Conservation (phyloP, 805 yeast species). For the Wickerhamomyces pijperi region DNA sequence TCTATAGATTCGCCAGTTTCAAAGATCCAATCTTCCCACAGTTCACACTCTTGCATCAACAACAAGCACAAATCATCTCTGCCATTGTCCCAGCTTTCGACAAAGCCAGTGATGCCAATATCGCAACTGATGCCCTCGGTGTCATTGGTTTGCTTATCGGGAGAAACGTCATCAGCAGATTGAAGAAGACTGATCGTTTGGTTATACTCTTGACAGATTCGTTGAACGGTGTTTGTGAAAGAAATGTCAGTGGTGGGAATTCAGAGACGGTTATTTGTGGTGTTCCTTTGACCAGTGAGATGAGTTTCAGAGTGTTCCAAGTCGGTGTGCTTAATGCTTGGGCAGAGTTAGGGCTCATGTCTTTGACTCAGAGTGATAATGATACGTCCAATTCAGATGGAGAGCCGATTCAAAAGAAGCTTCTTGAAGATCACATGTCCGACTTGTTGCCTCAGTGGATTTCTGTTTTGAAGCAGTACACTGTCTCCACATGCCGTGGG, state of each 20-base stretch:
- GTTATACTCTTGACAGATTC: conserved; percentile 55
- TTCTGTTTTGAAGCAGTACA: conserved; percentile 59
- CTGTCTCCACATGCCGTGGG: conserved; percentile 43
- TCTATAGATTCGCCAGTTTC: conserved; percentile 47
- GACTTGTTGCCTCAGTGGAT: conserved; percentile 74
- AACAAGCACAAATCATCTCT: conserved; percentile 87
- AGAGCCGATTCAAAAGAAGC: conserved; percentile 31
- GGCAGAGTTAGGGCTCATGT: conserved; percentile 44
- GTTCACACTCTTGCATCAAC: conserved; percentile 71
- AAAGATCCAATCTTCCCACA: conserved; percentile 67
- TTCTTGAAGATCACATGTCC: conserved; percentile 45
- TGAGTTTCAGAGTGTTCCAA: conserved; percentile 37
- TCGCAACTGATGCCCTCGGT: conserved; percentile 67
- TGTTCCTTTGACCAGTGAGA: conserved; percentile 20
- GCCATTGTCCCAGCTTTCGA: conserved; percentile 83
- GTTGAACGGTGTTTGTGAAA: conserved; percentile 33
- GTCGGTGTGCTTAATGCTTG: conserved; percentile 58
- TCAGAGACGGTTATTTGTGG: too few relatives aligned
- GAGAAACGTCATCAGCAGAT: conserved; percentile 39
- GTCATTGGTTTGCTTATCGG: conserved; percentile 70
- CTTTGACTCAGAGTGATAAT: conserved; percentile 5
- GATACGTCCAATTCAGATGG: conserved; percentile 14
- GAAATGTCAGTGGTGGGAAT: too few relatives aligned
- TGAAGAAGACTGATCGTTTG: conserved; percentile 31
- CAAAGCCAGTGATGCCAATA: conserved; percentile 56